Conservation (phyloP, 179 eudicot genomes). For the Actinidia polygama region DNA sequence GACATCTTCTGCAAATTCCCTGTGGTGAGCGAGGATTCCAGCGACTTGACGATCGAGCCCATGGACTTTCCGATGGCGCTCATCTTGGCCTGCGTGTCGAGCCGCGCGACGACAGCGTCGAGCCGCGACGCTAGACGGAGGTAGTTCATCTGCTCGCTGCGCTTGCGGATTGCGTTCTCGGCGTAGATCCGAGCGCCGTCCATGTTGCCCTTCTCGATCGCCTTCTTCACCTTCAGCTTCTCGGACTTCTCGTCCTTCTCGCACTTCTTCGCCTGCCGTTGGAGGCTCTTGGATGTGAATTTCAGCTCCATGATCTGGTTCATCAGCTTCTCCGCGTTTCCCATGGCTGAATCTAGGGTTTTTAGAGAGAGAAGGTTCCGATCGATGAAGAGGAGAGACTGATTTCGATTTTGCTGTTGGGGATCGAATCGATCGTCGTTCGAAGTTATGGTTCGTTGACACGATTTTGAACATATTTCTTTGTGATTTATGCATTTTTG, state of each 20-base stretch:
- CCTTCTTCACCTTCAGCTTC: slow-evolving; percentile 59
- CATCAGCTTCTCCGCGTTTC: slow-evolving; percentile 67
- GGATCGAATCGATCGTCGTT: background rate
- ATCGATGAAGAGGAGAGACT: background rate
- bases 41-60: slow-evolving; percentile 66
- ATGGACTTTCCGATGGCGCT: slow-evolving; percentile 58
- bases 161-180: slow-evolving; percentile 62
- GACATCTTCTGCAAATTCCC: slow-evolving; percentile 80
- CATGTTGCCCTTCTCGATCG: slow-evolving; percentile 66
- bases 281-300: slow-evolving; percentile 63
- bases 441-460: background rate
- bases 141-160: slow-evolving; percentile 68
- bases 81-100: slow-evolving; percentile 61
- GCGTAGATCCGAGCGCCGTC: slow-evolving; percentile 66
- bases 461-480: too few relatives aligned
- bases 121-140: slow-evolving; percentile 60
- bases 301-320: slow-evolving; percentile 76
- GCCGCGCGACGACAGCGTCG: slow-evolving; percentile 65
- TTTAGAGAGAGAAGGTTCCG: background rate
- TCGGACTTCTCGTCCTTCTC: slow-evolving; percentile 65
- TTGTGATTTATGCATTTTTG: too few relatives aligned
- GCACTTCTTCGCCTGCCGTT: slow-evolving; percentile 58
- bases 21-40: slow-evolving; percentile 57
- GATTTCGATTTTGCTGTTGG: background rate
- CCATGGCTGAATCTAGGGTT: slow-evolving; percentile 36